Evolutionary conservation across 345 rosid genomes (phyloP), one percentile per base, ranked within the genome.

Genomic region (Bruguiera parviflora): DNA sequence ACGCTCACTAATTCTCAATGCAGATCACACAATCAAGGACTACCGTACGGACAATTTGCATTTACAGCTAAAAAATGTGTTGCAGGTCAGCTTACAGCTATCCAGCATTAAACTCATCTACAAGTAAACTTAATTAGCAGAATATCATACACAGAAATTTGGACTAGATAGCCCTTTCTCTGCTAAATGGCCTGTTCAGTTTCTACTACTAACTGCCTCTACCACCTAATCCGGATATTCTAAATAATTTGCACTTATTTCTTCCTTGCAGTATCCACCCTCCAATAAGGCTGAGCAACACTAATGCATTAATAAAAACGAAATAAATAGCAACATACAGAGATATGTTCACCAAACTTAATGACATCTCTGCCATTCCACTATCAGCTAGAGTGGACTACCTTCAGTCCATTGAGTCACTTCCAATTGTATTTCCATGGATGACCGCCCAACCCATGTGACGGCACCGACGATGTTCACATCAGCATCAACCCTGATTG

Each of bases 381-480:
- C 3, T 9, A 21, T 22, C 24, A 56, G 28, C 15, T 43, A 43
- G 15, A 22, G 15, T 21, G 61, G 35, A 63, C 68, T 78, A 90
- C 96, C 93, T 84, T 74, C 73, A 13, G 72, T 65, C 56, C 80
- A 56, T 58, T 92, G 96, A 75, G 75, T 74, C 33, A 92, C 96
- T 81, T 89, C 88, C 75, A 92, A 62, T 19, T 89, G 90, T 83
- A 92, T 90, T 85, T 90, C 93, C 93, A 92, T 85, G 24, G 96
- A 89, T 0, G 97, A 90, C 58, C 93, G 79, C 29, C 98, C 98
- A 35, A 93, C 94, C 97, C 96, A 90, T 0, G 88, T 89, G 70
- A 93, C 97, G 61, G 92, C 90, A 18, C 93, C 96, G 16, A 67
- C 82, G 43, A 90, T 85, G 77, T 74, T 76, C 37, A 90, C 71